Evolutionary conservation across 2,329 filamentous ascomycete species (phyloP).

Genomic region (Monilinia laxa): DNA sequence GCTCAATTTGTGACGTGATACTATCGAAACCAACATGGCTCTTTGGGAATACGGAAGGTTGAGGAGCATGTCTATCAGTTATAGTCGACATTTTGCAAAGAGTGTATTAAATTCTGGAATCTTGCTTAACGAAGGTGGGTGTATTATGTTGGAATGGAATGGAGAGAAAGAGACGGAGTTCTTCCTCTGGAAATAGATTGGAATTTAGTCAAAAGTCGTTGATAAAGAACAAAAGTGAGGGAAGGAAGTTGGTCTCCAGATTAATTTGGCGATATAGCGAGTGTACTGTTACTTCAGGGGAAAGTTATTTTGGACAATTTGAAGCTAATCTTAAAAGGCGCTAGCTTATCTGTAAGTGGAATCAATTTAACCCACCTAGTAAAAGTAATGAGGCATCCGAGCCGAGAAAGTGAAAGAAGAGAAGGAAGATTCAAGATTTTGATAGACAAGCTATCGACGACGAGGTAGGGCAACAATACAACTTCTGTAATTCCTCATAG

Average conservation of each 20-base stretch:
- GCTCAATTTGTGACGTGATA: conserved; percentile 99
- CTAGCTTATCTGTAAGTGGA: conserved; percentile 22
- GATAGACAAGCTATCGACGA: conserved; percentile 1
- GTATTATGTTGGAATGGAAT: conserved; percentile 8
- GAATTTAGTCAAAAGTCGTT: conserved; percentile 17
- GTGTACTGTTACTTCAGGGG: conserved; percentile 17
- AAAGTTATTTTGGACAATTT: conserved; percentile 18
- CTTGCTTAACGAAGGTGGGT: conserved; percentile 11
- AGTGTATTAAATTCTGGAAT: conserved; percentile 23
- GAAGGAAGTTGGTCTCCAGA: conserved; percentile 22
- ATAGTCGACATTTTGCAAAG: conserved; percentile 39
- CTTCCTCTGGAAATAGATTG: conserved; percentile 20
- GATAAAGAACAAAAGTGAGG: conserved; percentile 27
- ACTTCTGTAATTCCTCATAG: neutral
- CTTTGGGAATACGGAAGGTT: conserved; percentile 68
- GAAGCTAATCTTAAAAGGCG: conserved; percentile 19
- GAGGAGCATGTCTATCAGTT: conserved; percentile 38
- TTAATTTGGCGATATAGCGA: conserved; percentile 25
- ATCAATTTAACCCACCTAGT: conserved; percentile 2
- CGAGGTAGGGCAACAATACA: neutral
- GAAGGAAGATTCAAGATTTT: conserved; percentile 18
- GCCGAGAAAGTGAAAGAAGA: conserved; percentile 3
- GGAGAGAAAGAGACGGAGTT: conserved; percentile 12
- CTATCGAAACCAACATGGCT: conserved; percentile 99
- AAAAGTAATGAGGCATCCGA: conserved; percentile 1